Base-by-base conservation (phyloP, 768 basidiomycete genomes). In the Favolaschia claudopus region DNA sequence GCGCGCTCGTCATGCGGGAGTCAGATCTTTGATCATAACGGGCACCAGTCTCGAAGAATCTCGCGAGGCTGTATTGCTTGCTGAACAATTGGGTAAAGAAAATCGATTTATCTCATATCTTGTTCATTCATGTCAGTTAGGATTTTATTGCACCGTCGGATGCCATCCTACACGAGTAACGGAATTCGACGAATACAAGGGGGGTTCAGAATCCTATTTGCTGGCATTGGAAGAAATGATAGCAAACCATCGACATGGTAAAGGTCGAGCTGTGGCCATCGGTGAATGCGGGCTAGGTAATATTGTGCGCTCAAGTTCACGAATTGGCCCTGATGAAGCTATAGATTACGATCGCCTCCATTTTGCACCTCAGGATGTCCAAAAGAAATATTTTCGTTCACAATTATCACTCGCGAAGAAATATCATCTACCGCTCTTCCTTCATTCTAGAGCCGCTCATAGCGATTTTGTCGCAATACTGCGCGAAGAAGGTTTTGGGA, bases 201-300 rank as follows among this genome's bases (percentile, higher is more conserved):
- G 72, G 14, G 90, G 90, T 0, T 82, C 83, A 0, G 80, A 83
- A 1, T 85, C 76, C 3, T 94, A 93, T 68, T 71, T 93, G 12
- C 60, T 74, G 9, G 85, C 80, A 17, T 75, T 94, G 28, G 85
- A 87, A 57, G 69, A 76, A 24, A 67, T 93, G 4, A 80, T 91
- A 19, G 70, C 69, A 24, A 66, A 72, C 22, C 81, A 86, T 68
- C 65, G 83, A 10, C 74, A 76, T 25, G 84, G 87, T 0, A 73
- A 69, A 43, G 89, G 87, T 20, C 78, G 88, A 54, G 85, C 84
- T 10, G 86, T 91, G 20, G 89, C 90, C 1, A 74, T 93, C 15
- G 92, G 92, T 20, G 92, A 94, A 72, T 91, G 91, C 63, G 92
- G 92, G 20, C 73, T 93, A 47, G 91, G 90, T 89, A 61, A 37